phyloP scores from a whole-genome alignment of 1,284 basidiomycete genomes.

The Rhodofomes roseus region DNA sequence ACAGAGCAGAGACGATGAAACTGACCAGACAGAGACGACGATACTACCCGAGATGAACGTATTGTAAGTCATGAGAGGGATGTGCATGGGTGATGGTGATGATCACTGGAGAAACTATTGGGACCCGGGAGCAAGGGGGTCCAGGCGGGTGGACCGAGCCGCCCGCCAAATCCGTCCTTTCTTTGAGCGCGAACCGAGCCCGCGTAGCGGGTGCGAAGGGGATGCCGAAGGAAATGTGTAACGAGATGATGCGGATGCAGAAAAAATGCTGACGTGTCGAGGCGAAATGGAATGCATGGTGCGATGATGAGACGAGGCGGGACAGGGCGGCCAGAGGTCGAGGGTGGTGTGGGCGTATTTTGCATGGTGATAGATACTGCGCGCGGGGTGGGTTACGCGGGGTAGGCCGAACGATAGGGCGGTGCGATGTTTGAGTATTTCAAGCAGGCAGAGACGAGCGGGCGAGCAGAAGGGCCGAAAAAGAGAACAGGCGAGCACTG shows the following conservation, averaged over 20 bases:
- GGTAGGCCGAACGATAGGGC: neutral
- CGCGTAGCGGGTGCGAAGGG: neutral
- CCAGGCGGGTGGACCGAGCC: neutral
- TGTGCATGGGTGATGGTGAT: neutral
- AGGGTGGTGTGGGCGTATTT: neutral
- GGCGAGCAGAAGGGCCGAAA: neutral
- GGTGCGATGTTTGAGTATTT: neutral
- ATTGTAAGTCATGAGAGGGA: neutral
- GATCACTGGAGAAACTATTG: neutral
- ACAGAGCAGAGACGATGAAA: neutral
- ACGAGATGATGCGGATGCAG: neutral
- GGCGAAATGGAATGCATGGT: neutral
- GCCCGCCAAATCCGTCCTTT: neutral
- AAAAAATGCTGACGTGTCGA: neutral
- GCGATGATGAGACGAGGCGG: neutral
- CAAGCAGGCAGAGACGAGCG: neutral
- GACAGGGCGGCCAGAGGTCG: neutral
- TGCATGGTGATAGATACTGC: neutral
- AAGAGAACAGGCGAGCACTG: neutral
- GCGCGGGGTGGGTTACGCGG: neutral
- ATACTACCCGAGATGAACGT: neutral
- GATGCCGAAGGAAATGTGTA: neutral
- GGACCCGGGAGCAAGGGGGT: no score
- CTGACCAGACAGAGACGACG: neutral
- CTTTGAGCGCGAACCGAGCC: neutral